These are phyloP conservation scores for Meira miltonrushii DNA, from an alignment of 1,284 basidiomycete species.

Conservation along the genomic window DNA sequence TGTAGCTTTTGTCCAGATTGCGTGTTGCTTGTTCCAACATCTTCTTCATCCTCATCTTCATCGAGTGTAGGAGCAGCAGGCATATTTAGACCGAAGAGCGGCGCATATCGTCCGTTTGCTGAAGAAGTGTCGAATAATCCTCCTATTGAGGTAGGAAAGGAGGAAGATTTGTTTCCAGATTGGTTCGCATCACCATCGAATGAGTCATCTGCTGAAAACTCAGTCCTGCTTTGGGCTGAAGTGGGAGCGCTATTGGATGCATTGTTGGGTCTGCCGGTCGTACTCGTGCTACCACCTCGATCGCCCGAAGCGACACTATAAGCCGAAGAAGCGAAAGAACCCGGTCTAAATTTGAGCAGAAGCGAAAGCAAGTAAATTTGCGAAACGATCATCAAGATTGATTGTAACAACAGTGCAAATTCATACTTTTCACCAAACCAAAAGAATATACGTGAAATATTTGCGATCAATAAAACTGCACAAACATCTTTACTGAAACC, in stretches of 20 bases:
- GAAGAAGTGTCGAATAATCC: background rate
- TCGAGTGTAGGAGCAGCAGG: slow-evolving; percentile 15
- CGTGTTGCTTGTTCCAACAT: slow-evolving; percentile 10
- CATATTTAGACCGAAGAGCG: slow-evolving; percentile 12
- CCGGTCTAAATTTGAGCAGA: slow-evolving; percentile 55
- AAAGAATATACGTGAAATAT: slow-evolving; percentile 60
- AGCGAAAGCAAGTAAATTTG: slow-evolving; percentile 57
- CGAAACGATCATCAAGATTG: slow-evolving; percentile 54
- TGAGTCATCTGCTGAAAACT: background rate
- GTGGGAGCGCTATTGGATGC: background rate
- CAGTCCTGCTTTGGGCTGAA: background rate
- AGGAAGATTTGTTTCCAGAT: background rate
- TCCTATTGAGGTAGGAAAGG: background rate
- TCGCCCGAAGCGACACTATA: slow-evolving; percentile 18
- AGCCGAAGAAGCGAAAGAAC: slow-evolving; percentile 18
- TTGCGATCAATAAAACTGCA: slow-evolving; percentile 40
- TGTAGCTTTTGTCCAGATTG: background rate
- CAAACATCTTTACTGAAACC: slow-evolving; percentile 64
- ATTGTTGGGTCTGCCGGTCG: slow-evolving; percentile 12
- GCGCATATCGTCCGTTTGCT: slow-evolving; percentile 12
- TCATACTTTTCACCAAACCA: slow-evolving; percentile 71
- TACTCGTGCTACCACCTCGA: background rate
- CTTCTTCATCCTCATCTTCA: slow-evolving; percentile 16
- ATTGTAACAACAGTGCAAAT: slow-evolving; percentile 49
- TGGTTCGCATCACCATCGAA: background rate